Evolutionary conservation across 768 basidiomycete species (phyloP).

Genomic region (Xanthoconium stramineum): DNA sequence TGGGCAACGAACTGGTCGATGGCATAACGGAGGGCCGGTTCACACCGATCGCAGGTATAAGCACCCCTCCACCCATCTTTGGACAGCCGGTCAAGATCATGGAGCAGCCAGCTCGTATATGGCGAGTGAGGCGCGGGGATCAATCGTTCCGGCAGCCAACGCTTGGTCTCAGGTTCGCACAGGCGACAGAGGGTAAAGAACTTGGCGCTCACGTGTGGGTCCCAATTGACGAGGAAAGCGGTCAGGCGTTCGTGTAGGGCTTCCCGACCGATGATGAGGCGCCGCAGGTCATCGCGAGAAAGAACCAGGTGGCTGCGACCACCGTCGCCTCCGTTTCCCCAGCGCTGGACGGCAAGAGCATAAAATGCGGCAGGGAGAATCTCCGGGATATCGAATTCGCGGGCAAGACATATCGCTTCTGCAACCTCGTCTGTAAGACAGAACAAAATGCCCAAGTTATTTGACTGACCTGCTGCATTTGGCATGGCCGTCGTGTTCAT

Average conservation of each 20-base stretch:
- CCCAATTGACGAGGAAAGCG: slow-evolving; percentile 12
- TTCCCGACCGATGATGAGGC: slow-evolving; percentile 33
- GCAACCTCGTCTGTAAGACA: not conserved
- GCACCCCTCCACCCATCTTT: not conserved
- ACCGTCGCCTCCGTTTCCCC: slow-evolving; percentile 24
- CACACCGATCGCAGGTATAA: not conserved
- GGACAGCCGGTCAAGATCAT: slow-evolving; percentile 15
- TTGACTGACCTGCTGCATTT: slow-evolving; percentile 31
- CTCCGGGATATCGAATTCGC: slow-evolving; percentile 33
- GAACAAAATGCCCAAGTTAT: not conserved
- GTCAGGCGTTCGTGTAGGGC: slow-evolving; percentile 25
- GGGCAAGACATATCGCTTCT: slow-evolving; percentile 36
- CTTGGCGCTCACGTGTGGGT: not conserved
- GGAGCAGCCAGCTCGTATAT: slow-evolving; percentile 21
- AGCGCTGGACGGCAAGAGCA: slow-evolving; percentile 34
- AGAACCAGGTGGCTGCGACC: slow-evolving; percentile 30
- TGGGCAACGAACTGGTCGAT: not conserved
- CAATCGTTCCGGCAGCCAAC: slow-evolving; percentile 5
- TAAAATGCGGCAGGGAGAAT: slow-evolving; percentile 41
- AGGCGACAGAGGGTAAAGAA: not conserved
- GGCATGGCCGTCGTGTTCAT: slow-evolving; percentile 30
- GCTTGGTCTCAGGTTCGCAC: slow-evolving; percentile 1
- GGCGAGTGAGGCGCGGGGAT: slow-evolving; percentile 8
- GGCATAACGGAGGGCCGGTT: not conserved
- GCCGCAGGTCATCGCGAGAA: slow-evolving; percentile 27